Evolutionary conservation across 2,329 filamentous ascomycete genomes (phyloP).

Genomic region (Didymosphaeria variabile): DNA sequence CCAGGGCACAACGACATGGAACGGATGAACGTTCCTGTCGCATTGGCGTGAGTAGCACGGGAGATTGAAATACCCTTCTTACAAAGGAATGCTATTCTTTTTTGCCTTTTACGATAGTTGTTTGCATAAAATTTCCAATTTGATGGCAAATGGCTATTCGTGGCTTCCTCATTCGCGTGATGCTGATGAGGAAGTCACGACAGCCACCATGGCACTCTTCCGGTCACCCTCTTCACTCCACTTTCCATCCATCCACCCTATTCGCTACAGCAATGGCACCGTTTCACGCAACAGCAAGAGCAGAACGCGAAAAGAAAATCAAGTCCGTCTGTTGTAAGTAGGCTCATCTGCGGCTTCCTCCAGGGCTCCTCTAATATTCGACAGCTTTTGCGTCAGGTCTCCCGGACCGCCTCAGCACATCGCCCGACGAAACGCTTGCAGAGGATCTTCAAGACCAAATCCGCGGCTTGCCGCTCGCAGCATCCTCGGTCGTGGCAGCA

Average conservation of each 20-base stretch:
- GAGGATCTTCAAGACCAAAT: conserved; percentile 54
- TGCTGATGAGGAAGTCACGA: conserved; percentile 1
- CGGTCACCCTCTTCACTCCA: neutral
- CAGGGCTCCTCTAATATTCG: conserved; percentile 19
- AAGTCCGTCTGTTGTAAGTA: conserved; percentile 42
- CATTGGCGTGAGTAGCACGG: neutral
- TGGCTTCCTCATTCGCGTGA: neutral
- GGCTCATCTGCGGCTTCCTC: neutral
- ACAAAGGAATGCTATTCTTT: neutral
- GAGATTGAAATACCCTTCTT: neutral
- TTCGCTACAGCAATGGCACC: conserved; percentile 33
- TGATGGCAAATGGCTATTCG: neutral
- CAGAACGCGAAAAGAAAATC: conserved; percentile 49
- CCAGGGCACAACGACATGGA: neutral
- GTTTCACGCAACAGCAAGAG: conserved; percentile 27
- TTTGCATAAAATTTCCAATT: neutral
- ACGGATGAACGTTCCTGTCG: neutral
- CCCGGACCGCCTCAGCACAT: conserved; percentile 30
- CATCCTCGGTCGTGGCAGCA: conserved; percentile 35
- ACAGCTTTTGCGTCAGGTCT: conserved; percentile 47
- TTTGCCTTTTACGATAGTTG: neutral
- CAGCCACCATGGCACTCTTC: neutral
- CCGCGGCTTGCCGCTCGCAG: conserved; percentile 46
- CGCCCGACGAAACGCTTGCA: conserved; percentile 31
- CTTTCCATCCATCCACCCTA: conserved; percentile 5